Base-by-base conservation (phyloP, 2,329 filamentous ascomycete species). In the Tolypocladium tropicale region DNA sequence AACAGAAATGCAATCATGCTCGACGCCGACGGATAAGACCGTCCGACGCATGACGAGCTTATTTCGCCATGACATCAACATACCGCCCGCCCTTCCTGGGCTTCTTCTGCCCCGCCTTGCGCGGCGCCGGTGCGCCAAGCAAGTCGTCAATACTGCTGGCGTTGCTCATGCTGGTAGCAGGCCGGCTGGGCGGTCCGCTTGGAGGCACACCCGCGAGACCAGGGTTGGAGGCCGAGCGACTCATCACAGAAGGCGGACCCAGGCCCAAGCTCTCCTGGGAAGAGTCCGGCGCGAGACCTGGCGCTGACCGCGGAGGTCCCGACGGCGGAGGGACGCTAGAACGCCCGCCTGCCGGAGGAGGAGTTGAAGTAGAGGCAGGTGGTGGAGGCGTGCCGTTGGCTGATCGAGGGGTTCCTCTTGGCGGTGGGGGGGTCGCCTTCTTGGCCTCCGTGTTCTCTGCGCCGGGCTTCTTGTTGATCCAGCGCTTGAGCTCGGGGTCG, bases 111-210 rank as follows among this genome's bases (percentile, higher is more conserved):
- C 78, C 79, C 6, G 78, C 75, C 64, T 88, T 92, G 60, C 89
- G 81, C 21, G 88, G 81, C 33, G 79, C 82, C 4, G 88, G 83
- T 5, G 88, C 85, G 6, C 89, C 89, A 25, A 99, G 76, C 60
- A 99, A 76, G 69, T 99, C 94, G 65, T 99, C 94, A 67, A 99
- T 95, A 64, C 88, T 94, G 71, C 86, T 95, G n/a, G 90, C 90
- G 67, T 90, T 90, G 71, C 90, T 95, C 79, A 96, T 85, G 59
- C 89, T 87, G 3, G 90, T 95, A 6, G 83, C 72, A 5, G 91
- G 91, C 59, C 88, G 77, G 65, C 82, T 85, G 3, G 84, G 83
- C 12, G 85, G 85, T n/a, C 73, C 71, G 61, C 71, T 76, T 2
- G 70, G 70, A 4, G 72, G 69, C 6, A 70, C 72, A 34, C 69